phyloP scores from a whole-genome alignment of 2,329 filamentous ascomycete species.

The Calonectria leucothoes region DNA sequence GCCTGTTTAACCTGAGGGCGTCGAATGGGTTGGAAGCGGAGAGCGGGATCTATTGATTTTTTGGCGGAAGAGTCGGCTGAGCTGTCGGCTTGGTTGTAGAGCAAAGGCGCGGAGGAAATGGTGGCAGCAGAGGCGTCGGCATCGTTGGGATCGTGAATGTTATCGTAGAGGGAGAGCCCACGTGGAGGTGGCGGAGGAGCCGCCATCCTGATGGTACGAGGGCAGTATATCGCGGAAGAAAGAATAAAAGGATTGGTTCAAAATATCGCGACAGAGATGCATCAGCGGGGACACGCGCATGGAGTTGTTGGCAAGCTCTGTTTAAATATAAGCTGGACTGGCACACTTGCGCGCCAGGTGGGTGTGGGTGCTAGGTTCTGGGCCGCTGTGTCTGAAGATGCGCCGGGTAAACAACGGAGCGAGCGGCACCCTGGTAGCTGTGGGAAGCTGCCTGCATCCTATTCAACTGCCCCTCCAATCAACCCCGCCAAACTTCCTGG shows the following conservation, averaged over 20 bases:
- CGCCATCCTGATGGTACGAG: constrained; percentile 38
- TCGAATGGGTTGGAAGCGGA: constrained; percentile 89
- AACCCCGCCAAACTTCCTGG: constrained; percentile 47
- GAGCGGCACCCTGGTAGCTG: constrained; percentile 11
- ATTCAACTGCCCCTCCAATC: constrained; percentile 46
- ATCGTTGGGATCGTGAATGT: constrained; percentile 75
- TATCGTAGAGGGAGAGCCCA: constrained; percentile 83
- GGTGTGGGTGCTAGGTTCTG: not conserved
- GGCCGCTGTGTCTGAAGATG: constrained; percentile 12
- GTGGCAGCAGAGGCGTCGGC: constrained; percentile 61
- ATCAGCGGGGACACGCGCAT: not conserved
- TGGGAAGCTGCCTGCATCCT: constrained; percentile 25
- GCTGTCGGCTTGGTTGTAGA: constrained; percentile 71
- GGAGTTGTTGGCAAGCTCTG: not conserved
- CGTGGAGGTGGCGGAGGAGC: constrained; percentile 52
- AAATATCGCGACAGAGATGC: not conserved
- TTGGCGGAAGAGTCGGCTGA: constrained; percentile 63
- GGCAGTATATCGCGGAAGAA: not conserved
- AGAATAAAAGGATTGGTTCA: not conserved
- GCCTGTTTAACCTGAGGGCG: constrained; percentile 73
- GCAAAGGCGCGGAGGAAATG: constrained; percentile 81
- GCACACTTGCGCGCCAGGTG: not conserved
- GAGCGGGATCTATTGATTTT: constrained; percentile 69
- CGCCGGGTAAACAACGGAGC: constrained; percentile 46
- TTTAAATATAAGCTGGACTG: not conserved